Percentiles rank a stretch among this genome's conserved stretches.
These are phyloP conservation scores for Clarireedia hainanense DNA, from an alignment of 2,329 filamentous ascomycete genomes.

Conservation along the genomic window DNA sequence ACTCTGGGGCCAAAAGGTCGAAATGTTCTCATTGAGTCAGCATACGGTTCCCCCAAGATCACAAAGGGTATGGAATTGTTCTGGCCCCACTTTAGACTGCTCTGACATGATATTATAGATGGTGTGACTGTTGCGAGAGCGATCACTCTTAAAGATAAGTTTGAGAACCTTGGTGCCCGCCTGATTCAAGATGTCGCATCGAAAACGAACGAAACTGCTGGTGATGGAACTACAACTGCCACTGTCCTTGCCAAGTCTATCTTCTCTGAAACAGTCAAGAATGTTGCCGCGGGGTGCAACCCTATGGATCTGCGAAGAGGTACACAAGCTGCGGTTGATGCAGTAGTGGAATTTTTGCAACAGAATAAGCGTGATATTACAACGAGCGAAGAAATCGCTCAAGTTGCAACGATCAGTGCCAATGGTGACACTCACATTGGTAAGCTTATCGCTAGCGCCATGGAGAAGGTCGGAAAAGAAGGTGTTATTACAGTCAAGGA, in stretches of 20 bases:
- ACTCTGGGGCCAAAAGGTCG: slow-evolving; percentile 96
- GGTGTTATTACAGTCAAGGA: slow-evolving; percentile 99
- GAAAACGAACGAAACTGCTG: slow-evolving; percentile 98
- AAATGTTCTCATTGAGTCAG: slow-evolving; percentile 97
- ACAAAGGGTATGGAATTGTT: slow-evolving; percentile 70
- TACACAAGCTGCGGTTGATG: slow-evolving; percentile 92
- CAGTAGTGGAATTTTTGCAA: slow-evolving; percentile 89
- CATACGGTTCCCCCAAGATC: slow-evolving; percentile 98
- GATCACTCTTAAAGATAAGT: slow-evolving; percentile 93
- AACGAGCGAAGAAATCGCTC: slow-evolving; percentile 91
- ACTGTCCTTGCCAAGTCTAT: slow-evolving; percentile 96
- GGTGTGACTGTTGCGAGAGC: slow-evolving; percentile 87
- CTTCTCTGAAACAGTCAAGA: slow-evolving; percentile 99
- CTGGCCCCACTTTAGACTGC: neutral
- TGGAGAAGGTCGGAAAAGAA: slow-evolving; percentile 99
- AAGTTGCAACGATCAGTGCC: slow-evolving; percentile 96
- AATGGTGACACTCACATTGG: slow-evolving; percentile 96
- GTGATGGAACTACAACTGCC: slow-evolving; percentile 97
- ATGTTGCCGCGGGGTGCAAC: slow-evolving; percentile 98
- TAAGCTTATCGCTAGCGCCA: slow-evolving; percentile 91
- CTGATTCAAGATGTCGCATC: slow-evolving; percentile 96
- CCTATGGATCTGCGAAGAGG: slow-evolving; percentile 97
- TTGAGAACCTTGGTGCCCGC: slow-evolving; percentile 96
- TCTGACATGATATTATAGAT: slow-evolving; percentile 41
- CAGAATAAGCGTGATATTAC: slow-evolving; percentile 98